Evolutionary conservation across 441 rosid genomes (phyloP).

Genomic region (Omphalea diandra): DNA sequence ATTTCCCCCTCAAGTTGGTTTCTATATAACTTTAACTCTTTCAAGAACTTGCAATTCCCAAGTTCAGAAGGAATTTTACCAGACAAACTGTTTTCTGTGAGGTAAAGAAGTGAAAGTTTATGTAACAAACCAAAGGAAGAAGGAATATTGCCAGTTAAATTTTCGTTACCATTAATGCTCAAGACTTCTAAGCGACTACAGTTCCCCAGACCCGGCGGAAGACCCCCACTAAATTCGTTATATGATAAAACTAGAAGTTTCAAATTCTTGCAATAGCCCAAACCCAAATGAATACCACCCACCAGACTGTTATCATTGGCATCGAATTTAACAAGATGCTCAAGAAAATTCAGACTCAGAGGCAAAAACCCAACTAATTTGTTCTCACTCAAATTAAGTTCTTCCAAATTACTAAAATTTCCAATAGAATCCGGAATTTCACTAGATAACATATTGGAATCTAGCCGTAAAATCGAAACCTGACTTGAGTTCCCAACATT

Average conservation of each 20-base stretch:
- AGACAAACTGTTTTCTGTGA: constrained; percentile 53
- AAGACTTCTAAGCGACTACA: constrained; percentile 49
- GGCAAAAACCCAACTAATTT: constrained; percentile 60
- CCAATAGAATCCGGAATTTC: constrained; percentile 58
- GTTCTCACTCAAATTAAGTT: constrained; percentile 44
- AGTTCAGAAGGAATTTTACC: constrained; percentile 68
- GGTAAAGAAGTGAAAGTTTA: constrained; percentile 41
- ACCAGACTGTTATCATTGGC: constrained; percentile 43
- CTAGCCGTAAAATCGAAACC: constrained; percentile 30
- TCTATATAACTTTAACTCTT: constrained; percentile 30
- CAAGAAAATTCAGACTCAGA: constrained; percentile 43
- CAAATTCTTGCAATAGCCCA: constrained; percentile 44
- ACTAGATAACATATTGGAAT: constrained; percentile 48
- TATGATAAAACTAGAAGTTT: constrained; percentile 42
- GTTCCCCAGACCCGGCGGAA: constrained; percentile 56
- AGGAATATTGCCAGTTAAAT: constrained; percentile 64
- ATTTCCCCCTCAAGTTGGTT: constrained; percentile 72
- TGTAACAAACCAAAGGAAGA: constrained; percentile 55
- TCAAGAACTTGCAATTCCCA: constrained; percentile 64
- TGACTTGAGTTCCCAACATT: constrained; percentile 49
- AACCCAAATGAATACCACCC: constrained; percentile 50
- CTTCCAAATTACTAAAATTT: constrained; percentile 44
- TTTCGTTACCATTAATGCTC: constrained; percentile 32
- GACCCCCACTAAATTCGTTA: constrained; percentile 50
- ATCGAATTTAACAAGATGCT: constrained; percentile 37